phyloP scores from a whole-genome alignment of 257 asterid species.

The Penstemon davidsonii region DNA sequence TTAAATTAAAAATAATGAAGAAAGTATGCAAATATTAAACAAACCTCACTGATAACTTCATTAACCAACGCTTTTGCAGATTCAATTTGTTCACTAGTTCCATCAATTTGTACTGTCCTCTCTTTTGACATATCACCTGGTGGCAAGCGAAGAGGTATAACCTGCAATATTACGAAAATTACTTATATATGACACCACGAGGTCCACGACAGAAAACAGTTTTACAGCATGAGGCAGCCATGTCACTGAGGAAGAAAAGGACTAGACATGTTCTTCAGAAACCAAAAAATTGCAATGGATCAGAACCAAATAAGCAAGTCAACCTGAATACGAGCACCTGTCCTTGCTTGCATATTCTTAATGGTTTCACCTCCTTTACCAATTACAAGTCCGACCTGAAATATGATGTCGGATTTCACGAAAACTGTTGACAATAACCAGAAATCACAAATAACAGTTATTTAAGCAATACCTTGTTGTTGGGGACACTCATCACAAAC shows the following conservation, averaged over 20 bases:
- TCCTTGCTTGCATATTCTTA: constrained; percentile 76
- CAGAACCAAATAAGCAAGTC: neutral
- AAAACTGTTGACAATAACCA: neutral
- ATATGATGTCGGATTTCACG: constrained; percentile 13
- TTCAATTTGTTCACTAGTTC: constrained; percentile 85
- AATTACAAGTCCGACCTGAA: constrained; percentile 94
- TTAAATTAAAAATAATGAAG: neutral
- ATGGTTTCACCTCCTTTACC: constrained; percentile 99
- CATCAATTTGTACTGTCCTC: constrained; percentile 90
- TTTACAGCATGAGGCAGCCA: neutral
- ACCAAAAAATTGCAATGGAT: neutral
- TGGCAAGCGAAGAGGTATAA: constrained; percentile 90
- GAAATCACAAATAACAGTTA: constrained; percentile 1
- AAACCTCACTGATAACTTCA: constrained; percentile 96
- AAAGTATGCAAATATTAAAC: constrained; percentile 32
- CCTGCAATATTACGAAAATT: constrained; percentile 46
- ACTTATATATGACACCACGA: neutral
- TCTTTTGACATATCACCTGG: constrained; percentile 89
- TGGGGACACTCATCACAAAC: constrained; percentile 66
- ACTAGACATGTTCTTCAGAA: neutral
- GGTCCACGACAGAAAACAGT: neutral
- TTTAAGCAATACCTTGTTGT: constrained; percentile 60
- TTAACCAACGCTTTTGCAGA: constrained; percentile 72
- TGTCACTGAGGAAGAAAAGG: neutral
- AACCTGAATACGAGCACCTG: constrained; percentile 97